Evolutionary conservation across 495 filamentous ascomycete species (phyloP), one percentile per base, ranked within the genome.

Genomic region (Xylaria palmicola): DNA sequence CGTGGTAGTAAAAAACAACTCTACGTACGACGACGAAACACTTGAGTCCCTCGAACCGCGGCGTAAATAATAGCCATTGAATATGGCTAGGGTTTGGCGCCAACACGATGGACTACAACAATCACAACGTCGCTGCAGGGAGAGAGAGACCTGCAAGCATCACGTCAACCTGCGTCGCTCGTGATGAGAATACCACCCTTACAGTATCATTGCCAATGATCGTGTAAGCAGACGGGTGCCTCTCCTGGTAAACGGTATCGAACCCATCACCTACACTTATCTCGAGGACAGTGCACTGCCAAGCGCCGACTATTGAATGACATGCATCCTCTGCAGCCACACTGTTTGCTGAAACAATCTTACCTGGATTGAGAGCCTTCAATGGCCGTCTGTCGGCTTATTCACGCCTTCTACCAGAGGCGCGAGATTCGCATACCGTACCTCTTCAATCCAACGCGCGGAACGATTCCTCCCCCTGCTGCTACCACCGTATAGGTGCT

Each of bases 121-220:
- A 56, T 40, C 51, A 41, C 51, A 36, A 30, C 51, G 41, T 41
- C 15, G 22, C 22, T n/a, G n/a, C 13, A 9, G 17, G 20, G 17
- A 1, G 30, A 30, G 30, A 29, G 34, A 37, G 37, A 32, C 20
- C 41, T 43, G 37, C 20, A 41, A 24, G 24, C 26, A 56, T 32
- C 15, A 34, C 39, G 53, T 44, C 39, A 56, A 44, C 53, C 17
- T 30, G 27, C 53, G 44, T 56, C 1, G 26, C 41, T 34, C 26
- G 2, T 27, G 15, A 44, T 32, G 19, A 39, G 37, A 26, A 56
- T 56, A 32, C 53, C 27, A 56, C 53, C 50, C 22, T 56, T 44
- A 43, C 39, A 15, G 39, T 43, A 44, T 44, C 53, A 43, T 56
- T 34, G 48, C 43, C 24, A 44, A 56, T 20, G 19, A 44, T 56